These are phyloP conservation scores for Hypoxylon subgilvum DNA, from an alignment of 495 filamentous ascomycete genomes.

Conservation along the genomic window DNA sequence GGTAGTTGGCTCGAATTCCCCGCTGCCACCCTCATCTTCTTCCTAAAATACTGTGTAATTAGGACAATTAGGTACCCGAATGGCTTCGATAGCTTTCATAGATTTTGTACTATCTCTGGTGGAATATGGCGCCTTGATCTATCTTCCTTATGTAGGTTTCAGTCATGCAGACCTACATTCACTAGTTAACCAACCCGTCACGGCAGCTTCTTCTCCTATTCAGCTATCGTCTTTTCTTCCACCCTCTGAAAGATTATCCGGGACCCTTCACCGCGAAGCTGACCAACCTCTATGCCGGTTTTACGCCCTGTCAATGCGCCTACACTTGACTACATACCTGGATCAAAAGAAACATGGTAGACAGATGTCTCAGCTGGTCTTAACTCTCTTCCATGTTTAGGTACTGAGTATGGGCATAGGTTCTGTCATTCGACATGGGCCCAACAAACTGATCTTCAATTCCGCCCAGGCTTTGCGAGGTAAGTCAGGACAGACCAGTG, in stretches of 20 bases:
- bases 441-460: slow-evolving; percentile 58
- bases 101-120: background rate
- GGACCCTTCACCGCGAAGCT: slow-evolving; percentile 56
- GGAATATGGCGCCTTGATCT: background rate
- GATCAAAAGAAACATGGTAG: slow-evolving; percentile 51
- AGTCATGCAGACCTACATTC: background rate
- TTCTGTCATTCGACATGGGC: slow-evolving; percentile 50
- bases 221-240: slow-evolving; percentile 32
- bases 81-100: too few species aligned
- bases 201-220: slow-evolving; percentile 11
- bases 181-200: background rate
- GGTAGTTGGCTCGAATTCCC: too few species aligned
- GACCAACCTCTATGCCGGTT: slow-evolving; percentile 48
- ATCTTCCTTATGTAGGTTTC: background rate
- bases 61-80: too few species aligned
- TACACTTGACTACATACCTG: slow-evolving; percentile 50
- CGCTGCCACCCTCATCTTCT: too few species aligned
- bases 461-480: slow-evolving; percentile 48
- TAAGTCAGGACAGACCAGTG: slow-evolving; percentile 20
- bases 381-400: background rate
- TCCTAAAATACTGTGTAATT: too few species aligned
- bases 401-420: too few species aligned
- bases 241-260: slow-evolving; percentile 52
- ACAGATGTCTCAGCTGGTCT: background rate
- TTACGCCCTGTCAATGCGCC: slow-evolving; percentile 48